Percentiles rank a stretch among this genome's conserved stretches.
These are phyloP conservation scores for Spiromastix sp. DNA, from an alignment of 2,329 filamentous ascomycete genomes.

Conservation along the genomic window DNA sequence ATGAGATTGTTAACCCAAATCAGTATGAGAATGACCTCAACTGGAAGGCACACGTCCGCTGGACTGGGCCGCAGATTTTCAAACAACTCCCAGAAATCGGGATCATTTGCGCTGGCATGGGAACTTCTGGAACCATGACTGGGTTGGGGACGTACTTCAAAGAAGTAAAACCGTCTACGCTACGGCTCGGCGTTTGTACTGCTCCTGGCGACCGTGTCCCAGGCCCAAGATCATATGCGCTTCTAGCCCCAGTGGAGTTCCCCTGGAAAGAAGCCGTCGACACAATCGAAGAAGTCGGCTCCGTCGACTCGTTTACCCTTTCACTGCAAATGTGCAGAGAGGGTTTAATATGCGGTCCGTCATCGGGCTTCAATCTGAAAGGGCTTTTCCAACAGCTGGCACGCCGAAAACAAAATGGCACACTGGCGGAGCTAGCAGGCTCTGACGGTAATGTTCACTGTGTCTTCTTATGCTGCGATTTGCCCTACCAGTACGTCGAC, in stretches of 20 bases:
- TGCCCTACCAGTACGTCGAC: conserved; percentile 53
- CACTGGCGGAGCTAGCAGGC: conserved; percentile 35
- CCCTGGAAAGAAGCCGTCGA: conserved; percentile 50
- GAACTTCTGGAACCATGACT: conserved; percentile 41
- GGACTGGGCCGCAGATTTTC: conserved; percentile 51
- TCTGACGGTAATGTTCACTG: conserved; percentile 39
- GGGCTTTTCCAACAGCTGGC: conserved; percentile 43
- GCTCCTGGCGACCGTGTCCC: conserved; percentile 48
- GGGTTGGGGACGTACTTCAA: conserved; percentile 43
- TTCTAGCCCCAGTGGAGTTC: conserved; percentile 43
- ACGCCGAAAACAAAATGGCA: conserved; percentile 37
- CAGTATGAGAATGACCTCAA: conserved; percentile 42
- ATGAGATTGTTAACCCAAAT: conserved; percentile 41
- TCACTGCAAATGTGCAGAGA: conserved; percentile 47
- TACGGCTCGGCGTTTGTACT: conserved; percentile 43
- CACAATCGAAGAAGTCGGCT: conserved; percentile 46
- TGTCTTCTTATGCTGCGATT: conserved; percentile 52
- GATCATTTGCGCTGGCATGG: conserved; percentile 47
- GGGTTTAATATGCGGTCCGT: conserved; percentile 51
- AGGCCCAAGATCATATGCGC: conserved; percentile 44
- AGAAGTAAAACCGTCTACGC: conserved; percentile 32
- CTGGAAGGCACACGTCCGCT: conserved; percentile 46
- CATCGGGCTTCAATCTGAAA: conserved; percentile 48
- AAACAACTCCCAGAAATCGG: conserved; percentile 47
- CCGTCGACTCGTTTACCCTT: conserved; percentile 41